Evolutionary conservation across 345 rosid genomes (phyloP).

Genomic region (Melastoma malabathricum): DNA sequence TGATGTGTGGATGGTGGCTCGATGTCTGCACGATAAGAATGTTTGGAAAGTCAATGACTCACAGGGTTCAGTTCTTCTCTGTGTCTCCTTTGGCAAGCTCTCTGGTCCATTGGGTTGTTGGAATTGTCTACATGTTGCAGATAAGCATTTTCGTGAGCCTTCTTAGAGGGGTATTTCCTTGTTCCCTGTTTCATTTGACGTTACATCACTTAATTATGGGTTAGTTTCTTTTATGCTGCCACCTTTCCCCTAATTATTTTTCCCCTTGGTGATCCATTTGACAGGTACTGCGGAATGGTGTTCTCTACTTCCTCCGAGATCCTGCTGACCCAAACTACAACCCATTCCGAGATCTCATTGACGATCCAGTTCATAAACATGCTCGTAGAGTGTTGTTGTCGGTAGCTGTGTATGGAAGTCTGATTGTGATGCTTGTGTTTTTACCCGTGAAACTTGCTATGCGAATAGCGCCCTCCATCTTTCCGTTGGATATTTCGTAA

Average conservation of each 20-base stretch:
- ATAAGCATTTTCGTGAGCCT: slow-evolving; percentile 98
- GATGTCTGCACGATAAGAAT: slow-evolving; percentile 90
- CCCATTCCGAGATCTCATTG: slow-evolving; percentile 95
- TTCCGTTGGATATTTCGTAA: slow-evolving; percentile 95
- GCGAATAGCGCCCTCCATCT: slow-evolving; percentile 72
- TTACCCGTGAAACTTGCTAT: slow-evolving; percentile 96
- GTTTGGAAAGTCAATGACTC: slow-evolving; percentile 93
- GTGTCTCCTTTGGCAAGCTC: slow-evolving; percentile 91
- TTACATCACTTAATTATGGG: not conserved
- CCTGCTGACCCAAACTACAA: slow-evolving; percentile 99
- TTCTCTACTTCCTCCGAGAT: slow-evolving; percentile 83
- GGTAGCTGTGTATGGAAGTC: slow-evolving; percentile 90
- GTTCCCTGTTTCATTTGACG: not conserved
- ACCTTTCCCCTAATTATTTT: not conserved
- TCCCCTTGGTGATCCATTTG: slow-evolving; percentile 5
- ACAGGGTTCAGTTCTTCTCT: slow-evolving; percentile 70
- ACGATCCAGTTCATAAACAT: slow-evolving; percentile 96
- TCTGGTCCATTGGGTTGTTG: slow-evolving; percentile 93
- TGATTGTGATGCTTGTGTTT: slow-evolving; percentile 95
- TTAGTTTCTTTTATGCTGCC: not conserved
- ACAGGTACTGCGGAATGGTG: slow-evolving; percentile 95
- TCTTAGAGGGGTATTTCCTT: slow-evolving; percentile 80
- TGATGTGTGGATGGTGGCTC: slow-evolving; percentile 99
- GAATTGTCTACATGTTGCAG: slow-evolving; percentile 89
- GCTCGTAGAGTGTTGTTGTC: slow-evolving; percentile 89